These are phyloP conservation scores for Pestalotiopsis sp. DNA, from an alignment of 2,329 filamentous ascomycete species.

Conservation along the genomic window DNA sequence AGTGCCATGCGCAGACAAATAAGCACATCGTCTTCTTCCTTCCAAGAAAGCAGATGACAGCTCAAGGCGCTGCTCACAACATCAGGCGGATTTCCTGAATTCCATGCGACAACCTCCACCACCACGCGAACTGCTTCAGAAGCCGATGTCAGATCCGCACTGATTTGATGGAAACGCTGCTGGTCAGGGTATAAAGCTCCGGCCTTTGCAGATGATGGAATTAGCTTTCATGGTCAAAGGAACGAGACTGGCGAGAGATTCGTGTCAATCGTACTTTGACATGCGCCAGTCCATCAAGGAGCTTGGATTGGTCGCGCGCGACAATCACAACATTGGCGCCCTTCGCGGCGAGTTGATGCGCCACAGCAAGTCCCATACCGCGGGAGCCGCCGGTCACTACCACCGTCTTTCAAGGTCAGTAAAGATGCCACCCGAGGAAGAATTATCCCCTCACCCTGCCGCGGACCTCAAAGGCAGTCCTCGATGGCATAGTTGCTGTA, in stretches of 20 bases:
- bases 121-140: conserved; percentile 61
- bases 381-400: conserved; percentile 73
- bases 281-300: conserved; percentile 57
- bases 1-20: neutral
- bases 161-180: conserved; percentile 68
- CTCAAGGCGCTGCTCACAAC: conserved; percentile 37
- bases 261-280: conserved; percentile 48
- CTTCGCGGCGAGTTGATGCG: conserved; percentile 62
- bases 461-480: neutral
- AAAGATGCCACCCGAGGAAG: neutral
- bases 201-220: conserved; percentile 37
- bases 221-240: neutral
- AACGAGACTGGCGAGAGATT: neutral
- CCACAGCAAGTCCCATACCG: conserved; percentile 68
- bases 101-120: conserved; percentile 64
- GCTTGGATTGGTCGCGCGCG: conserved; percentile 63
- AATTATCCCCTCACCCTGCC: neutral
- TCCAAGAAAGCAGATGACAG: neutral
- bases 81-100: conserved; percentile 59
- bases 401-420: conserved; percentile 28
- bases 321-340: conserved; percentile 73
- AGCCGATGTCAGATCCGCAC: conserved; percentile 64
- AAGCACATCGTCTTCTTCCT: neutral
- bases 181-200: conserved; percentile 50
- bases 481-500: neutral